phyloP scores from a whole-genome alignment of 164 flowering plant species.

The Magnolia officinalis region DNA sequence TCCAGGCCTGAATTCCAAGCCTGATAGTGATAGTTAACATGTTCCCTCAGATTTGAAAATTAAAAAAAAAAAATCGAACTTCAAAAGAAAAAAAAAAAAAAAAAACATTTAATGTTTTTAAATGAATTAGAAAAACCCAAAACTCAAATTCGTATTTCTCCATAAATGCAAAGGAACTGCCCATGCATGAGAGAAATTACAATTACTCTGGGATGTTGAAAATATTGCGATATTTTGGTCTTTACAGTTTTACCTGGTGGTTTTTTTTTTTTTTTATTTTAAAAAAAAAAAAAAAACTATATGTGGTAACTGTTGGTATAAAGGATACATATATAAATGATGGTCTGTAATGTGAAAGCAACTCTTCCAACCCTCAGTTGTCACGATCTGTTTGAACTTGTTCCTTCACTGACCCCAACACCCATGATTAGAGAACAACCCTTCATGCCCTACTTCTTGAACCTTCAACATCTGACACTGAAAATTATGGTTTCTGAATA shows the following conservation, averaged over 20 bases:
- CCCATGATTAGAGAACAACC: conserved; percentile 44
- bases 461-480: conserved; percentile 64
- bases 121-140: background rate
- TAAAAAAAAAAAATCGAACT: too few species aligned
- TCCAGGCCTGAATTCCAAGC: background rate
- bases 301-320: background rate
- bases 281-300: conserved; percentile 1
- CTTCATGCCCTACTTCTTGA: conserved; percentile 30
- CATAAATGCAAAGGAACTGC: too few species aligned
- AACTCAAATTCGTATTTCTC: background rate
- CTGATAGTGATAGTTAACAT: background rate
- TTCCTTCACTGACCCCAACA: conserved; percentile 26
- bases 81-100: too few species aligned
- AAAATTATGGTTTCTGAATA: conserved; percentile 43
- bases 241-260: too few species aligned
- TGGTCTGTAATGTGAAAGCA: conserved; percentile 19
- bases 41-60: too few species aligned
- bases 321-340: background rate
- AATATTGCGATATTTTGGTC: background rate
- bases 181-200: too few species aligned
- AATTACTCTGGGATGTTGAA: background rate
- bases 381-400: conserved; percentile 21
- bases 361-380: conserved; percentile 20
- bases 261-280: background rate
- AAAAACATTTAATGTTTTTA: too few species aligned